Evolutionary conservation across 148 eudicot species (phyloP).

Genomic region (Amaranthus hypochondriacus): DNA sequence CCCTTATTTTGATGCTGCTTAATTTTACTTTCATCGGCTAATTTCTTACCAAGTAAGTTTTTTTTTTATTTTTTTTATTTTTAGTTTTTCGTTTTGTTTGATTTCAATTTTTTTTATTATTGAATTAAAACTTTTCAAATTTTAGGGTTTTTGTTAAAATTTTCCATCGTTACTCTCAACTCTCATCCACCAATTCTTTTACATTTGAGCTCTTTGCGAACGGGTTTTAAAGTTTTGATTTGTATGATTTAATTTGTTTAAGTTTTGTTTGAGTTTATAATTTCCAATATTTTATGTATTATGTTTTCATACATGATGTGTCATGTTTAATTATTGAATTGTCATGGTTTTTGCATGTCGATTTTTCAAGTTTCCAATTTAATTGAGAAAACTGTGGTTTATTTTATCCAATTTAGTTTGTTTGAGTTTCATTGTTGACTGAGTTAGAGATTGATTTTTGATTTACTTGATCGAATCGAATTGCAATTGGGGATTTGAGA

Average conservation of each 20-base stretch:
- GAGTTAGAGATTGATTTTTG: not conserved
- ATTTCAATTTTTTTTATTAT: not conserved
- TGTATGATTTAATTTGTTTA: not conserved
- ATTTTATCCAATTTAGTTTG: not conserved
- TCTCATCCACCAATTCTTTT: too few species aligned
- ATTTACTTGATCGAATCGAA: not conserved
- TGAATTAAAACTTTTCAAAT: too few species aligned
- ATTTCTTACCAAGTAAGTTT: constrained; percentile 24
- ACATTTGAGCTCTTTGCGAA: too few species aligned
- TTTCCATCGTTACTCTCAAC: too few species aligned
- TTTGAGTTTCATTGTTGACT: not conserved
- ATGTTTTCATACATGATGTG: not conserved
- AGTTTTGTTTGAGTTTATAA: not conserved
- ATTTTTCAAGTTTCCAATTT: not conserved
- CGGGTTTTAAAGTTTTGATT: not conserved
- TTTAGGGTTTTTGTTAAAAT: too few species aligned
- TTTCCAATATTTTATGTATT: not conserved
- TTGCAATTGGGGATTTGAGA: not conserved
- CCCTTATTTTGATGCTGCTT: constrained; percentile 14
- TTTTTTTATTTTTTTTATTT: not conserved
- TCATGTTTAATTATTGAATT: not conserved
- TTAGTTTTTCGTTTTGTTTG: constrained; percentile 1
- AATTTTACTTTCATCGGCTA: not conserved
- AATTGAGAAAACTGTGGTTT: not conserved
- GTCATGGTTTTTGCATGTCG: constrained; percentile 30